Evolutionary conservation across 148 eudicot genomes (phyloP).

Genomic region (Rheum nobile): DNA sequence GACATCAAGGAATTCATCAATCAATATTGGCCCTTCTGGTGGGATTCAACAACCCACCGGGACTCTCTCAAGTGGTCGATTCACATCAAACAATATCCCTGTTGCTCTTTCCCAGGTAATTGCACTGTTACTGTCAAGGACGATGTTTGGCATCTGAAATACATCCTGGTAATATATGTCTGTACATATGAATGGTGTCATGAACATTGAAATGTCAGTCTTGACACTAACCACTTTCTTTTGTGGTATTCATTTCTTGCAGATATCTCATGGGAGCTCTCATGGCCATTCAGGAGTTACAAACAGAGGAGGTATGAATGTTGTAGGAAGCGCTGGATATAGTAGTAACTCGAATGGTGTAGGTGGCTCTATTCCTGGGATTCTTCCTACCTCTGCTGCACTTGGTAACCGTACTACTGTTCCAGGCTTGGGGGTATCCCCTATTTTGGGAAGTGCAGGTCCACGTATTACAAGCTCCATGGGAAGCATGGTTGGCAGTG

Average conservation of each 20-base stretch:
- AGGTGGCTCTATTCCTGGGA: slow-evolving; percentile 95
- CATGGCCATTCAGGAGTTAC: slow-evolving; percentile 90
- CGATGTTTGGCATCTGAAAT: not conserved
- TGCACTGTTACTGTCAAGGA: not conserved
- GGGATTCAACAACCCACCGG: slow-evolving; percentile 79
- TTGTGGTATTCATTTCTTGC: slow-evolving; percentile 7
- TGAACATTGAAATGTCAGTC: not conserved
- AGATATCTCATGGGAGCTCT: slow-evolving; percentile 82
- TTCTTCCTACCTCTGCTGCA: slow-evolving; percentile 81
- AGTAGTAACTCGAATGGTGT: slow-evolving; percentile 61
- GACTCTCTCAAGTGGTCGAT: slow-evolving; percentile 71
- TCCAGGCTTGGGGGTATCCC: slow-evolving; percentile 79
- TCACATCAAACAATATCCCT: slow-evolving; percentile 68
- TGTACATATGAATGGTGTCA: not conserved
- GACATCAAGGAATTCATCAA: slow-evolving; percentile 68
- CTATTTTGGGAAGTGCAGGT: slow-evolving; percentile 73
- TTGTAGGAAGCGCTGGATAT: slow-evolving; percentile 88
- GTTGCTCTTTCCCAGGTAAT: slow-evolving; percentile 71
- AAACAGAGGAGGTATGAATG: slow-evolving; percentile 88
- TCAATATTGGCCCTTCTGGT: slow-evolving; percentile 70
- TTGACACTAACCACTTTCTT: not conserved
- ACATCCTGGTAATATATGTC: not conserved
- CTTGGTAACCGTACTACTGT: slow-evolving; percentile 79
- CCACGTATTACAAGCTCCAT: slow-evolving; percentile 72
- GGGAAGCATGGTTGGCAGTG: slow-evolving; percentile 76